These are phyloP conservation scores for Pinus taeda DNA, from an alignment of 75 land plant genomes.

Conservation along the genomic window DNA sequence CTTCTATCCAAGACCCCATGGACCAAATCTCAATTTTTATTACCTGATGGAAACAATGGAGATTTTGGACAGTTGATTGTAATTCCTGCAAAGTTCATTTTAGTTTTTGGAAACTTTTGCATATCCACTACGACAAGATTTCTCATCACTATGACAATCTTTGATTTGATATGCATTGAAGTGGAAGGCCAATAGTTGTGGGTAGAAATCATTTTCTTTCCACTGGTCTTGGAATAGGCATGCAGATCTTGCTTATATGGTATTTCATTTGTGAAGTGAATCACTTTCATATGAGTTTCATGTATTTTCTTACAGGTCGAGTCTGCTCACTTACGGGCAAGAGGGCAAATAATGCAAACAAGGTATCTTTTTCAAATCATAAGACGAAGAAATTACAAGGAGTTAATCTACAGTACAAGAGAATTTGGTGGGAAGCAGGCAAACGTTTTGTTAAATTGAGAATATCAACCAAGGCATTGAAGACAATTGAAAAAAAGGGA, in stretches of 20 bases:
- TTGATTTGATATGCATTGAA: slow-evolving; percentile 1
- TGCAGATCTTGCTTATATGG: neutral
- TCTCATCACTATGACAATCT: too few species aligned
- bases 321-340: slow-evolving; percentile 86
- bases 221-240: neutral
- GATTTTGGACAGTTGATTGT: too few species aligned
- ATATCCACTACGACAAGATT: too few species aligned
- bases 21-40: too few species aligned
- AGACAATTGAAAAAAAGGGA: slow-evolving; percentile 95
- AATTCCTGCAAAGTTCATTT: too few species aligned
- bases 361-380: slow-evolving; percentile 86
- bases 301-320: slow-evolving; percentile 49
- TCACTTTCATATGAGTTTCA: neutral
- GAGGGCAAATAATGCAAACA: slow-evolving; percentile 84
- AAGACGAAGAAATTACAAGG: slow-evolving; percentile 78
- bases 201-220: neutral
- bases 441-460: slow-evolving; percentile 85
- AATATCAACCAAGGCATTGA: slow-evolving; percentile 86
- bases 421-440: slow-evolving; percentile 97
- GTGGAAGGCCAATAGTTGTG: neutral
- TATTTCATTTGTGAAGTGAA: neutral
- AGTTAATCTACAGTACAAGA: slow-evolving; percentile 91
- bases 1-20: too few species aligned
- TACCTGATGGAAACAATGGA: too few species aligned
- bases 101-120: too few species aligned